A percentile compares a stretch with the other conserved stretches of the same genome.
Evolutionary conservation across 352 stramenopile species (phyloP).

Genomic region (Phytophthora hibernalis): DNA sequence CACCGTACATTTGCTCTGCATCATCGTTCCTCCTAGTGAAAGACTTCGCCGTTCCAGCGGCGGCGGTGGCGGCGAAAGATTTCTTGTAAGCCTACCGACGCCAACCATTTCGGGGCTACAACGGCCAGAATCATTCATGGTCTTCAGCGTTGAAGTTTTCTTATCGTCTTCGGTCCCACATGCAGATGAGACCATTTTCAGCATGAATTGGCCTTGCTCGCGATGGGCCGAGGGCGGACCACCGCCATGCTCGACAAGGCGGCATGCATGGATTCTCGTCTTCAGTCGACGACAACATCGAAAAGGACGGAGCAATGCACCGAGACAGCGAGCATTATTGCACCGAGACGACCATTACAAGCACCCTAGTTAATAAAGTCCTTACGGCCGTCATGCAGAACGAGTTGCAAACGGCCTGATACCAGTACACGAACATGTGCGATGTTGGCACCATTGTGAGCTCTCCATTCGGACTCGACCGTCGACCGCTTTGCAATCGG

Average conservation of each 20-base stretch:
- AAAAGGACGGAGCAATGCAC: no score
- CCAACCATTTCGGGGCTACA: not conserved
- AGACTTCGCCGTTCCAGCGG: not conserved
- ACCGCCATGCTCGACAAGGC: slow-evolving; percentile 9
- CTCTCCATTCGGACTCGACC: slow-evolving; percentile 7
- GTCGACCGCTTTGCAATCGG: slow-evolving; percentile 13
- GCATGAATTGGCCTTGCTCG: slow-evolving; percentile 15
- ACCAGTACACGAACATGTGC: no score
- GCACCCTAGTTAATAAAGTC: no score
- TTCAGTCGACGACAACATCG: not conserved
- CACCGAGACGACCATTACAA: not conserved
- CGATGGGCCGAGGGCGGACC: slow-evolving; percentile 28
- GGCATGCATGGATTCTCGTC: slow-evolving; percentile 2
- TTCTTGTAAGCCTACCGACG: not conserved
- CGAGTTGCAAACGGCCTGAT: not conserved
- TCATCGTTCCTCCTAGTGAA: slow-evolving; percentile 20
- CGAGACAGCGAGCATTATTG: no score
- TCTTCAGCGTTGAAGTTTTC: slow-evolving; percentile 18
- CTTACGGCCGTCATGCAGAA: not conserved
- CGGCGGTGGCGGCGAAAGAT: not conserved
- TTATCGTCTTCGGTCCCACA: slow-evolving; percentile 17
- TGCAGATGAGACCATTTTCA: slow-evolving; percentile 25
- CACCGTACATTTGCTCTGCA: slow-evolving; percentile 15
- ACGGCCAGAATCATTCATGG: not conserved
- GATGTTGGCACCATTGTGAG: not conserved